These are phyloP conservation scores for Stephania yunnanensis DNA, from an alignment of 164 flowering plant species.

Conservation along the genomic window DNA sequence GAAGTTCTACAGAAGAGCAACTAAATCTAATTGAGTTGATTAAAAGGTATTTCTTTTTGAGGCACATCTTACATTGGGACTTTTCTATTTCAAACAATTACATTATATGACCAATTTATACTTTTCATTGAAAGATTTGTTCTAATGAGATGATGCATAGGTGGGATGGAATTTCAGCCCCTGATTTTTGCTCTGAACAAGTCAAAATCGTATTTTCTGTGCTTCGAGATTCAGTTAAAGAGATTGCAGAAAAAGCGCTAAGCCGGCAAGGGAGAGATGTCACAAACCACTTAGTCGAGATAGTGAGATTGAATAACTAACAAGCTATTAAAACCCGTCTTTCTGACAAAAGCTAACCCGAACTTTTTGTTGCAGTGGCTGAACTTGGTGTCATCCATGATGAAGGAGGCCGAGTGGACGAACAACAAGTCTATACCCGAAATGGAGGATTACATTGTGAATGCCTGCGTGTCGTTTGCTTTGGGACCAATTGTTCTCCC, in stretches of 20 bases:
- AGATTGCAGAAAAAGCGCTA: slow-evolving; percentile 50
- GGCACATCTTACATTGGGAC: no score
- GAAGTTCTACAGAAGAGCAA: slow-evolving; percentile 60
- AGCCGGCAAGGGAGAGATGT: slow-evolving; percentile 48
- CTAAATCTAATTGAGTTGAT: slow-evolving; percentile 29
- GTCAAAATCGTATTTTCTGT: slow-evolving; percentile 61
- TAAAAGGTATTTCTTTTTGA: slow-evolving; percentile 29
- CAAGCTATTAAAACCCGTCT: no score
- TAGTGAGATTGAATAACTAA: slow-evolving; percentile 37
- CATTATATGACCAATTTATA: background rate
- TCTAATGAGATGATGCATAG: slow-evolving; percentile 23
- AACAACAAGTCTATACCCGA: slow-evolving; percentile 15
- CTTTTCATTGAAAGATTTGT: background rate
- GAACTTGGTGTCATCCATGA: slow-evolving; percentile 19
- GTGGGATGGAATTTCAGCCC: slow-evolving; percentile 40
- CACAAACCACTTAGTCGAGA: slow-evolving; percentile 42
- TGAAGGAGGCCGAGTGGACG: slow-evolving; percentile 25
- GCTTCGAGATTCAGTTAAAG: slow-evolving; percentile 44
- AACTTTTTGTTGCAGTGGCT: slow-evolving; percentile 23
- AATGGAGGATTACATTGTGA: slow-evolving; percentile 21
- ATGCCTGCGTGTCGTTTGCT: slow-evolving; percentile 17
- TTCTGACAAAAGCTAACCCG: background rate
- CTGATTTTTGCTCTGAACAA: slow-evolving; percentile 42
- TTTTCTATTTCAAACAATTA: no score
- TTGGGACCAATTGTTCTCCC: slow-evolving; percentile 24